These are phyloP conservation scores for Paramicrosporidium saccamoebae DNA, from an alignment of 371 early-diverging fungal genomes.

Conservation along the genomic window DNA sequence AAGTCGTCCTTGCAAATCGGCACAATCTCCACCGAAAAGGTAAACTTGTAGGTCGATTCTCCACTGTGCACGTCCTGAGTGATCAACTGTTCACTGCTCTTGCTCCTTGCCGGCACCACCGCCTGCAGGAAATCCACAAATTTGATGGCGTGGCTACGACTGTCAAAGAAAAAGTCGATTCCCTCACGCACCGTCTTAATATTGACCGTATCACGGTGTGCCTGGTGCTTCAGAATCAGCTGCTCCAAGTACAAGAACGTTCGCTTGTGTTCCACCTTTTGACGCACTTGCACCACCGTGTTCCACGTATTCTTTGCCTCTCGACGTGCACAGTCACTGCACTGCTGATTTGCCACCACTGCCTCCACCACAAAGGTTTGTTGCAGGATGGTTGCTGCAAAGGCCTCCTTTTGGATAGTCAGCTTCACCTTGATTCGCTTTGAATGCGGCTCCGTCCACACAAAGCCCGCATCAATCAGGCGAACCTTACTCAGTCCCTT, in stretches of 20 bases:
- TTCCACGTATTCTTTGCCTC: constrained; percentile 98
- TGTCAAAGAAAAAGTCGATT: constrained; percentile 90
- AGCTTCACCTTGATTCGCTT: constrained; percentile 77
- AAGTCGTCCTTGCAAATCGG: constrained; percentile 96
- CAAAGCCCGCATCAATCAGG: constrained; percentile 86
- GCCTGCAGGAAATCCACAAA: constrained; percentile 79
- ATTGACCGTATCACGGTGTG: constrained; percentile 81
- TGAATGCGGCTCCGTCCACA: constrained; percentile 96
- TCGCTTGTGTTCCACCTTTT: constrained; percentile 85
- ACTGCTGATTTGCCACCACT: constrained; percentile 68
- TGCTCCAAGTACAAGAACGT: constrained; percentile 96
- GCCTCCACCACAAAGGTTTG: constrained; percentile 88
- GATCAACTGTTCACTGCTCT: constrained; percentile 80
- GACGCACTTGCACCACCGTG: constrained; percentile 91
- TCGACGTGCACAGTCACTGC: constrained; percentile 85
- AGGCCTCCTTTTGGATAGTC: constrained; percentile 89
- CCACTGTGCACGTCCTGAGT: constrained; percentile 79
- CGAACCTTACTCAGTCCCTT: constrained; percentile 65
- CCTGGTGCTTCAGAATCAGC: constrained; percentile 85
- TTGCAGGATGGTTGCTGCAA: constrained; percentile 71
- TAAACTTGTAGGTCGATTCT: constrained; percentile 81
- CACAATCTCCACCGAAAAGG: constrained; percentile 76
- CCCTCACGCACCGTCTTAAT: constrained; percentile 93
- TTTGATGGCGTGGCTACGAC: constrained; percentile 62
- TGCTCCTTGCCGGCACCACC: constrained; percentile 51